These are phyloP conservation scores for Backusella luteola DNA, from an alignment of 192 early-diverging fungal species.

Conservation along the genomic window DNA sequence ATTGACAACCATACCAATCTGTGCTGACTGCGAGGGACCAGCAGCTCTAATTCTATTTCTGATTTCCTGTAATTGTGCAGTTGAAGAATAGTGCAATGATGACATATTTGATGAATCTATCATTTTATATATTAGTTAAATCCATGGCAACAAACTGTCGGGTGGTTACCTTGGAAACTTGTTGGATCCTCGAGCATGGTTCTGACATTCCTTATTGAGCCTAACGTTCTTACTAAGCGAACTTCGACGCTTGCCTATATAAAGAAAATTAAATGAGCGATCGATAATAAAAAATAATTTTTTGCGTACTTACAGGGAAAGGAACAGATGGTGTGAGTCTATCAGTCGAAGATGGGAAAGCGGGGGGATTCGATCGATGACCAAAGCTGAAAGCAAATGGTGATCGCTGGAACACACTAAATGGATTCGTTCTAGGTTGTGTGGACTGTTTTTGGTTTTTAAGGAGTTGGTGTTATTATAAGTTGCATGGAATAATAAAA, in stretches of 20 bases:
- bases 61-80: constrained; percentile 26
- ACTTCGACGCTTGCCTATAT: constrained; percentile 30
- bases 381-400: constrained; percentile 17
- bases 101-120: constrained; percentile 11
- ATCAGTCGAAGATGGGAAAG: background rate
- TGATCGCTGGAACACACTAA: constrained; percentile 4
- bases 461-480: background rate
- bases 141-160: too few relatives aligned
- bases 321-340: constrained; percentile 21
- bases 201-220: constrained; percentile 32
- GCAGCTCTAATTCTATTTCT: constrained; percentile 18
- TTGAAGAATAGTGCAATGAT: constrained; percentile 18
- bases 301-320: constrained; percentile 22
- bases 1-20: constrained; percentile 34
- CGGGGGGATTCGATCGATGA: background rate
- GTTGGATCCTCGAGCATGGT: constrained; percentile 24
- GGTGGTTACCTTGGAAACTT: constrained; percentile 18
- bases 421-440: background rate
- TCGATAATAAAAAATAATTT: background rate
- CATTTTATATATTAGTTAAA: background rate
- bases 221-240: constrained; percentile 26
- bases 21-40: constrained; percentile 23
- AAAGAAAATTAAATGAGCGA: background rate
- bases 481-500: background rate
- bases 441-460: background rate